Conservation (phyloP, 1,284 basidiomycete species). For the Papiliotrema laurentii region DNA sequence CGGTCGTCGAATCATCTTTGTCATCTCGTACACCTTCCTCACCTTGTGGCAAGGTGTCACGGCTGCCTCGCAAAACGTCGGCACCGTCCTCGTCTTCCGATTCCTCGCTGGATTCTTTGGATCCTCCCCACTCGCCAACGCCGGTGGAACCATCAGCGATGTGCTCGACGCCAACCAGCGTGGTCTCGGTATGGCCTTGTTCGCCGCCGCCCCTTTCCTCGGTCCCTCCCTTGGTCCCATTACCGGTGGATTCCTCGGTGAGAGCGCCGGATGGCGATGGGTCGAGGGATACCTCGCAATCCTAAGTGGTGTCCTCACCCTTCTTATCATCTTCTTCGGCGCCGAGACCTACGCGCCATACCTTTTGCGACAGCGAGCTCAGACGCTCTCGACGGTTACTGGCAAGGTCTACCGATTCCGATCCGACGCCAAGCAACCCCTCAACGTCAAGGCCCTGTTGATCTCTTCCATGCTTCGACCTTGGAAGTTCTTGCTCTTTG, state of each 20-base stretch:
- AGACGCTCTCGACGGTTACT: conserved; percentile 42
- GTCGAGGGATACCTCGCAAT: conserved; percentile 65
- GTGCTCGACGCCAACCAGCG: conserved; percentile 45
- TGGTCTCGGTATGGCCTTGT: conserved; percentile 46
- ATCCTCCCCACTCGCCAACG: conserved; percentile 48
- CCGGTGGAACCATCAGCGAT: conserved; percentile 49
- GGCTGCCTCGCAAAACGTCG: neutral
- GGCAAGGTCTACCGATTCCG: conserved; percentile 48
- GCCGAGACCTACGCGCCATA: conserved; percentile 51
- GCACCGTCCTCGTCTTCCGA: neutral
- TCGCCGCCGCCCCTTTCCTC: conserved; percentile 43
- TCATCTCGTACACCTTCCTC: conserved; percentile 47
- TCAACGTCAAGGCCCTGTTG: conserved; percentile 39
- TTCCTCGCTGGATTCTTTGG: conserved; percentile 42
- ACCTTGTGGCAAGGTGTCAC: neutral
- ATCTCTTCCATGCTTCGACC: conserved; percentile 48
- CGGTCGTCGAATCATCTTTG: conserved; percentile 56
- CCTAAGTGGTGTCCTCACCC: conserved; percentile 35
- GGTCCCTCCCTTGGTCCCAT: conserved; percentile 49
- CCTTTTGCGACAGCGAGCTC: conserved; percentile 46
- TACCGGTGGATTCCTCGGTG: conserved; percentile 46
- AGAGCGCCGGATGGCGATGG: conserved; percentile 49
- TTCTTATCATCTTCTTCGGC: conserved; percentile 34
- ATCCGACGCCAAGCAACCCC: conserved; percentile 48
- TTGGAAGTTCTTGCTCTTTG: conserved; percentile 50